Conservation (phyloP, 2,329 filamentous ascomycete genomes). For the Cordyceps cicadae region DNA sequence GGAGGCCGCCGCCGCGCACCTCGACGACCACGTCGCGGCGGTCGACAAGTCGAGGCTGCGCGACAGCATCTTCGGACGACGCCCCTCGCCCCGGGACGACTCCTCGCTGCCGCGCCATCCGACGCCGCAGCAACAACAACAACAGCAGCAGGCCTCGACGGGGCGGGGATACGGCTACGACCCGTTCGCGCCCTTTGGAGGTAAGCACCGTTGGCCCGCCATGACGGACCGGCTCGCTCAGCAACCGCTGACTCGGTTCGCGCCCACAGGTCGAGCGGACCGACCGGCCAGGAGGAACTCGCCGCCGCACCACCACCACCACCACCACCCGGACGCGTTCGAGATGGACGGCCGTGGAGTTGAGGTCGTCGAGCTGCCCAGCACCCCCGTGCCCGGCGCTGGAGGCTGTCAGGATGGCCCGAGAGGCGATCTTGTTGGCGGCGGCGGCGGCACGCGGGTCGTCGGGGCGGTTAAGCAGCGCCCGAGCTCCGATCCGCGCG, state of each 20-base stretch:
- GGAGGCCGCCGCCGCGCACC: not conserved
- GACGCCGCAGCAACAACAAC: not conserved
- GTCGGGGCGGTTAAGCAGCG: constrained; percentile 5
- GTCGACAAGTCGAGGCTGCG: constrained; percentile 5
- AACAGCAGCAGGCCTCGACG: not conserved
- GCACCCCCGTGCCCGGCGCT: constrained; percentile 13
- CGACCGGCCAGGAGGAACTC: constrained; percentile 17
- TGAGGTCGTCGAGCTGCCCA: constrained; percentile 27
- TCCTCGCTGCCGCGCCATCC: not conserved
- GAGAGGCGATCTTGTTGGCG: too few species aligned
- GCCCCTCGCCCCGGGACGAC: not conserved
- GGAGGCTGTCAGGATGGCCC: not conserved
- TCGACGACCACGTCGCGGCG: not conserved
- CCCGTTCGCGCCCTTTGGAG: constrained; percentile 38
- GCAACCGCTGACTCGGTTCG: not conserved
- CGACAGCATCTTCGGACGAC: constrained; percentile 3
- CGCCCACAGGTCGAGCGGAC: constrained; percentile 25
- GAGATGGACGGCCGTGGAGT: constrained; percentile 30
- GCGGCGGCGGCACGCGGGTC: not conserved
- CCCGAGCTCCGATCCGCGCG: constrained; percentile 22
- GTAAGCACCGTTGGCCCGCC: constrained; percentile 20
- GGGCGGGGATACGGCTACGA: constrained; percentile 18
- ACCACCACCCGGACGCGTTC: constrained; percentile 23
- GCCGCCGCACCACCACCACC: constrained; percentile 19
- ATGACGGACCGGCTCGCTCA: not conserved